Evolutionary conservation across 306 rosid species (phyloP).

Genomic region (Chamaecrista fasciculata): DNA sequence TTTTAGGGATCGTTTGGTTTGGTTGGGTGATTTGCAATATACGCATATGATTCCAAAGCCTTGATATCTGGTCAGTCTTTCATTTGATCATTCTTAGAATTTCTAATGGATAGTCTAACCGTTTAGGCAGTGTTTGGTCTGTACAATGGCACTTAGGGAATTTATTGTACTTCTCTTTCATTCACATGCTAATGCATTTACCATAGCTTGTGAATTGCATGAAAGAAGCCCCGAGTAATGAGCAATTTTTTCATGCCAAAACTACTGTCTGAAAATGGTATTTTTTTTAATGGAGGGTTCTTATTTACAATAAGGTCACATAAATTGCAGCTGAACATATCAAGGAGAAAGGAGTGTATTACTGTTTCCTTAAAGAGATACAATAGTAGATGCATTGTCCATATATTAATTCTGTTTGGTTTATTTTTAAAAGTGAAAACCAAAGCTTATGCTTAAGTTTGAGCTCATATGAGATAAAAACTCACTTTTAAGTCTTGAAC

Average conservation of each 20-base stretch:
- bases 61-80: not conserved
- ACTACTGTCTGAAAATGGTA: not conserved
- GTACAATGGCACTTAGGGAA: conserved; percentile 3
- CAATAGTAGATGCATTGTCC: not conserved
- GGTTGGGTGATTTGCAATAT: conserved; percentile 33
- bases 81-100: not conserved
- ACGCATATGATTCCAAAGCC: conserved; percentile 20
- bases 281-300: not conserved
- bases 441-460: not conserved
- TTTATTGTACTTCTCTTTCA: not conserved
- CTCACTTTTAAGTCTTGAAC: not conserved
- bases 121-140: not conserved
- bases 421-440: not conserved
- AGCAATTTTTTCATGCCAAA: not conserved
- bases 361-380: not conserved
- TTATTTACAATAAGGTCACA: not conserved
- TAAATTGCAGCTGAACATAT: not conserved
- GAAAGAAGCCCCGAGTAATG: conserved; percentile 7
- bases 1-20: conserved; percentile 18
- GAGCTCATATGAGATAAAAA: not conserved
- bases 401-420: not conserved
- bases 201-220: conserved; percentile 21
- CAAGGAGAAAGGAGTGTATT: not conserved
- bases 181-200: conserved; percentile 1
- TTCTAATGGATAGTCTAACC: conserved; percentile 8